Conservation (phyloP, 2,329 filamentous ascomycete species). For the Pyricularia sp. region DNA sequence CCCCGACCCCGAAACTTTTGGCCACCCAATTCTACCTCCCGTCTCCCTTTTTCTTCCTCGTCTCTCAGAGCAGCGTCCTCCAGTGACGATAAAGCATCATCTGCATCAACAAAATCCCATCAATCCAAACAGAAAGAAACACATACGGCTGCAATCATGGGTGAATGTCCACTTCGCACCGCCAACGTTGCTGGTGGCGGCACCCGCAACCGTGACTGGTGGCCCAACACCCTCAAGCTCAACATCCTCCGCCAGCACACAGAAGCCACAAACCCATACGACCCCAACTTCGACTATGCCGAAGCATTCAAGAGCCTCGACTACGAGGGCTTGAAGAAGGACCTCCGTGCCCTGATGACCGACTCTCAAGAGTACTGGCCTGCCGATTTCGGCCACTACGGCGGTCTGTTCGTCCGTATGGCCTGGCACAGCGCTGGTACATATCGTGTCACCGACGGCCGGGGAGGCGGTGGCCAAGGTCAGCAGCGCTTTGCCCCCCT, state of each 20-base stretch:
- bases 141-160: background rate
- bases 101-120: background rate
- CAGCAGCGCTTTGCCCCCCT: constrained; percentile 72
- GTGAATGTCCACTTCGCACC: constrained; percentile 2
- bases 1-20: background rate
- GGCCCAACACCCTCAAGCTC: constrained; percentile 55
- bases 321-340: constrained; percentile 61
- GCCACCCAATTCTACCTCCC: background rate
- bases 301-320: constrained; percentile 60
- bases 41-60: background rate
- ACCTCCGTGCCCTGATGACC: constrained; percentile 58
- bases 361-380: constrained; percentile 74
- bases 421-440: constrained; percentile 72
- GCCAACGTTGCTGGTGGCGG: constrained; percentile 45
- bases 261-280: constrained; percentile 47
- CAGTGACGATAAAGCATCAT: background rate
- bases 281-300: constrained; percentile 57
- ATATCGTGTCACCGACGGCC: constrained; percentile 62
- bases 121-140: background rate
- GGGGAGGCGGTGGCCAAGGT: constrained; percentile 59
- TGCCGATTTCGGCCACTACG: constrained; percentile 70
- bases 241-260: constrained; percentile 64
- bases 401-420: constrained; percentile 68
- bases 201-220: constrained; percentile 59
- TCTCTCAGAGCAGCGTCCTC: background rate